Evolutionary conservation across 805 yeast species (phyloP), one percentile per base, ranked within the genome.

Genomic region (Suhomyces vadensis): DNA sequence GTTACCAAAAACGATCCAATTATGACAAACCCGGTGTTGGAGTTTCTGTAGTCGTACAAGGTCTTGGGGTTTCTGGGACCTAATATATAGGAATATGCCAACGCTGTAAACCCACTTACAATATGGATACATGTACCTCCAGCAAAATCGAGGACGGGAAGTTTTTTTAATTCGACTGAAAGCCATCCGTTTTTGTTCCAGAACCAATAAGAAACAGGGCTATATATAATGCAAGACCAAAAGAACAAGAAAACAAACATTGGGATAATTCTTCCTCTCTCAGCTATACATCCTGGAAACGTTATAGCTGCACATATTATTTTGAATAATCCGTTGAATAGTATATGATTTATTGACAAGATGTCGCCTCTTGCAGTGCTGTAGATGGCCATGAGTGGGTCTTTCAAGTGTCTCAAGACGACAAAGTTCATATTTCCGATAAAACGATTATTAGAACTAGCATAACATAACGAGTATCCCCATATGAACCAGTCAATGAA

Each of bases 141-240:
- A 5, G 77, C 75, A 56, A 71, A 71, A 49, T 71, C 77, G 8
- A 70, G 54, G 3, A 70, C 75, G 0, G 75, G 74, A 3, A 66
- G 47, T 24, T 46, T 54, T 11, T 51, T 46, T 13, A 58, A 52
- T 42, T 69, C 69, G 1, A 63, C 54, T 0, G 73, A 66, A 3
- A 71, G 58, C 75, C 75, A 71, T 7, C 77, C 77, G 39, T 68
- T 58, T 17, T 51, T 43, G 49, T 70, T 71, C 77, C 77, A 71
- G 47, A 68, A 64, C 77, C 77, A 71, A 48, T 70, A 71, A 2
- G 68, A 67, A 3, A 71, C 71, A 1, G 77, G 77, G 43, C 69
- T 69, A 46, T 70, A 71, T 13, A 71, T 63, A 17, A 69, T 61
- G 10, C 56, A 49, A 1, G 73, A 68, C 77, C 77, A 71, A 23